Base-by-base conservation (phyloP, 2,329 filamentous ascomycete genomes). In the Phialophora macrospora region DNA sequence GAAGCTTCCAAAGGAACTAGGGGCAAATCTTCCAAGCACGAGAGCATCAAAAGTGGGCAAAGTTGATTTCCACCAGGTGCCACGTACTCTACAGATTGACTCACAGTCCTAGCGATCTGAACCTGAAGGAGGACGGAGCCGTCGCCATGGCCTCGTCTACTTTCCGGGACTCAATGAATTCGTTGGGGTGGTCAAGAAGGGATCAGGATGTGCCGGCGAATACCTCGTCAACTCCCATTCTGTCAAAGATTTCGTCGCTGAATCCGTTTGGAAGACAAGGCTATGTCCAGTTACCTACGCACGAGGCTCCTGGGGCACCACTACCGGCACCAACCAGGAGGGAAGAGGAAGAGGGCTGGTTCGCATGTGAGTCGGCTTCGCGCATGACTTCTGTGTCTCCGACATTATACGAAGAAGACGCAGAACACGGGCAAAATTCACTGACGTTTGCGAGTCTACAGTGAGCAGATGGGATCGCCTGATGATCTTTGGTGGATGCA, bases 401-500 rank as follows among this genome's bases (percentile, higher is more conserved):
- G 22, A 54, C 20, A 63, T 41, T 41, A 51, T 32, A 28, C 49
- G 61, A 59, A 22, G 24, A 14, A 26, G 48, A 38, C 5, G 38
- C 28, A 22, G 41, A 60, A 57, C 32, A 48, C 24, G 26, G 20
- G 41, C 14, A 12, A 49, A 54, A 38, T 14, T 56, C 46, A 68
- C 68, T 72, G 67, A 67, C 56, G 38, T 26, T 44, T 41, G 12
- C 51, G 30, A 62, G 74, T 60, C 54, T 41, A 67, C 74, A 98
- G 95, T 99, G 82, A 97, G 92, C 81, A 88, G 94, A 81, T 98
- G 94, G 95, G 95, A 99, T 81, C 91, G 94, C 64, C 82, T 98
- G 76, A 84, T 99, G 77, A 87, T 98, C 74, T 99, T 99, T 80
- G 89, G 87, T 71, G 92, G 89, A 75, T 96, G 94, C 82, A 96